Evolutionary conservation across 2,329 filamentous ascomycete genomes (phyloP).

Genomic region (Remersonia thermophila): DNA sequence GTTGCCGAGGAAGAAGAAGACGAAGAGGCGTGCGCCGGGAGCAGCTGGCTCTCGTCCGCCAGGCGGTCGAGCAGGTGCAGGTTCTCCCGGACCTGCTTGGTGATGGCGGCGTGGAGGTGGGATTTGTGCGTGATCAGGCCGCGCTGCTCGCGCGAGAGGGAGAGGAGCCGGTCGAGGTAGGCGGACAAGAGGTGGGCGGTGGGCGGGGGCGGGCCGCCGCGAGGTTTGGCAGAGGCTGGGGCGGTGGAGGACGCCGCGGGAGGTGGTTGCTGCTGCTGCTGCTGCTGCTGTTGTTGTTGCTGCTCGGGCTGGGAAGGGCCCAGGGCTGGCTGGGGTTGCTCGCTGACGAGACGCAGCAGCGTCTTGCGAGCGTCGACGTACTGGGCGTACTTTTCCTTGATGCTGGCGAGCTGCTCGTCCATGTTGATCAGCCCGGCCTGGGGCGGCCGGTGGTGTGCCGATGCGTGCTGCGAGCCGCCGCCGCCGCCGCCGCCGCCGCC

Average conservation of each 20-base stretch:
- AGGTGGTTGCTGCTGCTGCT: too few species aligned
- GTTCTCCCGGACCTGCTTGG: slow-evolving; percentile 38
- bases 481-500: too few species aligned
- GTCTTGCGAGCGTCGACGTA: slow-evolving; percentile 39
- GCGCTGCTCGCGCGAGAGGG: slow-evolving; percentile 44
- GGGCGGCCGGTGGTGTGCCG: slow-evolving; percentile 13
- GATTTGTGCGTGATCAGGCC: slow-evolving; percentile 45
- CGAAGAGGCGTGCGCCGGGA: slow-evolving; percentile 34
- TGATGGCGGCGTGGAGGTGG: slow-evolving; percentile 38
- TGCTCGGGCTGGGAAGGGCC: slow-evolving; percentile 7
- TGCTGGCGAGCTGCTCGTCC: slow-evolving; percentile 30
- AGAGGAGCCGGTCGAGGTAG: slow-evolving; percentile 42
- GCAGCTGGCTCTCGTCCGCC: slow-evolving; percentile 49
- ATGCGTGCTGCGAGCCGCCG: too few species aligned
- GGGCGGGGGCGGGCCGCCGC: slow-evolving; percentile 12
- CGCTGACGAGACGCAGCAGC: slow-evolving; percentile 30
- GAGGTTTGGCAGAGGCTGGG: slow-evolving; percentile 1
- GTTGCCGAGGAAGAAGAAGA: too few species aligned
- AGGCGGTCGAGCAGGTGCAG: slow-evolving; percentile 40
- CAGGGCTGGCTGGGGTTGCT: slow-evolving; percentile 11
- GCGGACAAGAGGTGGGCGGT: slow-evolving; percentile 38
- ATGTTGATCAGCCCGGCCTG: slow-evolving; percentile 20
- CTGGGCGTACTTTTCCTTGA: slow-evolving; percentile 40
- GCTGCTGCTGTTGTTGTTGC: too few species aligned
- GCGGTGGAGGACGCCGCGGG: neutral